Conservation (phyloP, 2,329 filamentous ascomycete genomes). For the Aspergillus fijiensis region DNA sequence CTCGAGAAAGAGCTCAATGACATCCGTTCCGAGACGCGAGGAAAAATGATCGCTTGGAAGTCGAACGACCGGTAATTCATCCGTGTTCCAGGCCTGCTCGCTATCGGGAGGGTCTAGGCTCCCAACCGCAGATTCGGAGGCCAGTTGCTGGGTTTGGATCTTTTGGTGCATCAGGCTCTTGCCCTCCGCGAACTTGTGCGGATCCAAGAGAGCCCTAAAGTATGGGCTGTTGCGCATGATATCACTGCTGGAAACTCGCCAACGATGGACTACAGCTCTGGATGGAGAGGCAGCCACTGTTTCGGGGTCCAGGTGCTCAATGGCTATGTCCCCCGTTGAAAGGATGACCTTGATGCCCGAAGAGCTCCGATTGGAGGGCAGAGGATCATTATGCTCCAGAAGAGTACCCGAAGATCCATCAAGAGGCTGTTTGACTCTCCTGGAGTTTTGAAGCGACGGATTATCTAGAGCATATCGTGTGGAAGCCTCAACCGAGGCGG, state of each 20-base stretch:
- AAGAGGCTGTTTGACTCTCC: neutral
- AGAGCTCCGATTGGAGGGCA: neutral
- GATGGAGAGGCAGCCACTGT: constrained; percentile 8
- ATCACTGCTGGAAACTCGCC: constrained; percentile 35
- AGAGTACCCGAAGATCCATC: neutral
- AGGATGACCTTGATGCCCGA: constrained; percentile 22
- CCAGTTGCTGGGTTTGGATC: constrained; percentile 5
- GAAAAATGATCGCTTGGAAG: constrained; percentile 29
- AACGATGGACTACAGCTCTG: constrained; percentile 21
- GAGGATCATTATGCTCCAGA: neutral
- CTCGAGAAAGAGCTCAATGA: constrained; percentile 36
- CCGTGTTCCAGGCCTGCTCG: neutral
- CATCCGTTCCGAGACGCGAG: constrained; percentile 30
- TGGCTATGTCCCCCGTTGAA: constrained; percentile 35
- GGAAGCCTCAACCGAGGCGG: neutral
- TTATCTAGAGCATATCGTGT: neutral
- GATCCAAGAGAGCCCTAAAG: constrained; percentile 42
- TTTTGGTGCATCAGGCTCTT: constrained; percentile 32
- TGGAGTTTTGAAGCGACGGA: neutral
- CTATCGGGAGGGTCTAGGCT: neutral
- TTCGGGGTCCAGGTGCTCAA: constrained; percentile 31
- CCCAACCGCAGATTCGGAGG: neutral
- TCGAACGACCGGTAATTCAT: constrained; percentile 28
- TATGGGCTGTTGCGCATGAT: constrained; percentile 39
- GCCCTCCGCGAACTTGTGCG: constrained; percentile 45